These are phyloP conservation scores for Lentinula guzmanii DNA, from an alignment of 768 basidiomycete genomes.

Conservation along the genomic window DNA sequence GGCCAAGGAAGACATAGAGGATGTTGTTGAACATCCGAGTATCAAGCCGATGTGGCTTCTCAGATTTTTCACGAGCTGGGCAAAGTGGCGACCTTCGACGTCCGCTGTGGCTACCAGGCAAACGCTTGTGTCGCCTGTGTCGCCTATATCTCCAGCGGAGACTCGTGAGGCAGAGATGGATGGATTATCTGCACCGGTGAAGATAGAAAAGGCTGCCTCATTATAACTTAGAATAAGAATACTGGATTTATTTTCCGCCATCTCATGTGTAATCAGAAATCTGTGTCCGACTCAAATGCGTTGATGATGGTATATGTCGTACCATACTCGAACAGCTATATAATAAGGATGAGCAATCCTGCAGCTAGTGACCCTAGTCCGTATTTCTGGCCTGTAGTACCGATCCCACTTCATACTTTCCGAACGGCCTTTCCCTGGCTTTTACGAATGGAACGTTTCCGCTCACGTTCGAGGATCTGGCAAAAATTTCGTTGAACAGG, in stretches of 20 bases:
- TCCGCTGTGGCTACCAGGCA: not conserved
- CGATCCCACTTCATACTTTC: slow-evolving; percentile 29
- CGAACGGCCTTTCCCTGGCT: slow-evolving; percentile 58
- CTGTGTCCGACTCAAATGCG: too few relatives aligned
- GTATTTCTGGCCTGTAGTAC: not conserved
- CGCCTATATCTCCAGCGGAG: not conserved
- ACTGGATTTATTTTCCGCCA: not conserved
- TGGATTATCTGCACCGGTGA: not conserved
- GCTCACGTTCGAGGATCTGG: slow-evolving; percentile 69
- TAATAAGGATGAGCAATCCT: not conserved
- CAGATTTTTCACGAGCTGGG: slow-evolving; percentile 74
- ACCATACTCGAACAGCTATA: not conserved
- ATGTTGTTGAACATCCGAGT: slow-evolving; percentile 48
- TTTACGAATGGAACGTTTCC: slow-evolving; percentile 65
- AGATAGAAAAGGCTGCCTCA: not conserved
- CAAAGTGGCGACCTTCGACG: slow-evolving; percentile 47
- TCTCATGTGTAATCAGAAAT: not conserved
- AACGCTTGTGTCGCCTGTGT: not conserved
- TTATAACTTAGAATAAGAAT: not conserved
- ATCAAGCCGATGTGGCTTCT: slow-evolving; percentile 76
- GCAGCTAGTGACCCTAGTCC: not conserved
- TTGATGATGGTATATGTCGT: not conserved
- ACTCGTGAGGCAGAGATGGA: not conserved
- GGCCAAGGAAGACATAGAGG: slow-evolving; percentile 41
- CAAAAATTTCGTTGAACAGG: not conserved